Evolutionary conservation across 805 yeast genomes (phyloP), one percentile per base, ranked within the genome.

Genomic region (Candida ascalaphidarum): DNA sequence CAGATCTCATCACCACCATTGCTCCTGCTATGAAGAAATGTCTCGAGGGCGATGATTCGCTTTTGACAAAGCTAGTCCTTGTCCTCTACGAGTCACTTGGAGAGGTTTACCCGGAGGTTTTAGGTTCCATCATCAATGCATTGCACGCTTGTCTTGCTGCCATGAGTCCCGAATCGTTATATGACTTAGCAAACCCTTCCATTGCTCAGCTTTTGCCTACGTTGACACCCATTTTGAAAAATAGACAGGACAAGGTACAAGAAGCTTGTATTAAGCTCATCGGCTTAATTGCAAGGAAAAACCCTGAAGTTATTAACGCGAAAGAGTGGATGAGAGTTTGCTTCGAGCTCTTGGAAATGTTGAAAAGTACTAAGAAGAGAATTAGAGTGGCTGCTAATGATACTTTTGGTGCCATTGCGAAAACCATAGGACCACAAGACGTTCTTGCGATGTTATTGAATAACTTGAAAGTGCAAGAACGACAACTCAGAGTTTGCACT

Each of bases 291-390:
- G 96, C 97, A 0, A 73, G 68, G 27, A 66, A 73, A 24, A 88
- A 82, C 7, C 77, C 95, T 1, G 94, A 83, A 37, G 73, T 74
- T 31, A 82, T 86, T 11, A 76, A 86, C 21, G 94, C 95, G 3
- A 75, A 84, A 36, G 99, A 92, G 53, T 92, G 98, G 99, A 84
- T 92, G 89, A 67, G 97, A 37, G 82, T 89, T 15, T 83, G 96
- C 45, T 85, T 83, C 52, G 96, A 88, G 44, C 63, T 92, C 19
- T 55, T 92, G 25, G 97, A 92, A 40, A 77, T 89, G 77, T 65
- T 92, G 34, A 85, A 84, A 46, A 79, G 94, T 14, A 74, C 81
- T 5, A 74, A 73, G 32, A 84, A 81, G 43, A 64, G 77, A 10
- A 83, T 88, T 25, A 61, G 97, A 37, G 65, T 77, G 17, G 81